Base-by-base conservation (phyloP, 106 monocot genomes). In the Acorus gramineus region DNA sequence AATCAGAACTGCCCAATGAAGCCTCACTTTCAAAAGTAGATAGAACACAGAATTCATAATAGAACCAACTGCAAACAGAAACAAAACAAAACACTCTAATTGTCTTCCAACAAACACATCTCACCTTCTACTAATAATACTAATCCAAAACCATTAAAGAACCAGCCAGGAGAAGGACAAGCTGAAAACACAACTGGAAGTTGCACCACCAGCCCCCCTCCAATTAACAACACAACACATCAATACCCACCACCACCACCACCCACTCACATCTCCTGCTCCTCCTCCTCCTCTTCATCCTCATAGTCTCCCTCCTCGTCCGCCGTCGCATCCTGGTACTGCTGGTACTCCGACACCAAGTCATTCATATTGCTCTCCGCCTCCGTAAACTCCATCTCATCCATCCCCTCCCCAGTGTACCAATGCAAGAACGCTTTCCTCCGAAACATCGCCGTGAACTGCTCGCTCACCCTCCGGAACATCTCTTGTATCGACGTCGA, bases 371-470 rank as follows among this genome's bases (percentile, higher is more conserved):
- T 28, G 28, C 28, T 28, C 28, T 28, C 28, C 28, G 28, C 28
- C 28, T 28, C 28, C 28, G 71, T 86, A 60, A 85, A 85, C 71
- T 85, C 85, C 85, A 85, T 85, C 78, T 85, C 85, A 49, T 85
- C 85, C 85, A 85, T 85, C 2, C 82, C 85, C 50, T 86, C 85
- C 0, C 85, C 85, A 0, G 85, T 86, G 66, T 85, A 86, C 85
- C 85, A 86, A 14, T 82, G 86, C 74, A 86, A 72, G 79, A 86
- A 86, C 2, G 86, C 86, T 76, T 86, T 86, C 71, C 86, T 71
- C 66, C 85, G 67, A 61, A 81, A 85, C 85, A 85, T 85, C 12
- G 75, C 81, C 0, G 85, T 85, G 74, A 85, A 85, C 65, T 85
- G 81, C 78, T 85, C 85, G 63, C 78, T 81, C 5, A 81, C 85